Conservation (phyloP, 2,329 filamentous ascomycete species). For the Periglandula ipomoeae region DNA sequence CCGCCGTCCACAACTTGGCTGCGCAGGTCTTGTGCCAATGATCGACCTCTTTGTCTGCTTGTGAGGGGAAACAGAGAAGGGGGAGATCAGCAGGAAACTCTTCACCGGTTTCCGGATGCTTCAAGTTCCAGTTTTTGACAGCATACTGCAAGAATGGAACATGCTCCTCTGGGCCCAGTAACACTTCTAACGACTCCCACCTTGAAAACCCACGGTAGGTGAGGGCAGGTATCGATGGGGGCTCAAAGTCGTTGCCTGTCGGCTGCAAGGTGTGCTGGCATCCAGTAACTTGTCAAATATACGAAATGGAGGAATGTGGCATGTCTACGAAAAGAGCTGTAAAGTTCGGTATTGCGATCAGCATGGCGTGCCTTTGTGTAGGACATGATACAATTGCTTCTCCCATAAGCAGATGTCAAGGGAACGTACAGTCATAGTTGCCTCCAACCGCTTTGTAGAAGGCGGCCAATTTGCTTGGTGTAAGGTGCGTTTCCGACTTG, state of each 20-base stretch:
- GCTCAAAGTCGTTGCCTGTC: constrained; percentile 59
- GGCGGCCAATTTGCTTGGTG: constrained; percentile 60
- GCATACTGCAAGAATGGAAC: constrained; percentile 74
- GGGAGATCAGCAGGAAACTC: constrained; percentile 54
- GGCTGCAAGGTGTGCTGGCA: constrained; percentile 84
- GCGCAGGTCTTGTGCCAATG: constrained; percentile 77
- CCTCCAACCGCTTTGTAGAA: constrained; percentile 70
- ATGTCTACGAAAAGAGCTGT: constrained; percentile 68
- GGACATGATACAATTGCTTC: neutral
- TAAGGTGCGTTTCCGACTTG: constrained; percentile 42
- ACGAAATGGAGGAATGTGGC: constrained; percentile 67
- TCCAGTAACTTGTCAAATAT: constrained; percentile 85
- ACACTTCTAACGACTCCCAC: constrained; percentile 87
- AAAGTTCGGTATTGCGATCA: constrained; percentile 1
- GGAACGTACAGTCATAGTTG: constrained; percentile 58
- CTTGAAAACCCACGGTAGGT: constrained; percentile 78
- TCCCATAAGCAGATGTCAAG: neutral
- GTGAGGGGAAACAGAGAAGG: constrained; percentile 55
- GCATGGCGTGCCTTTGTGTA: neutral
- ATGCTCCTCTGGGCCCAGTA: constrained; percentile 83
- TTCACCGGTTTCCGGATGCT: constrained; percentile 63
- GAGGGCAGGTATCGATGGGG: constrained; percentile 73
- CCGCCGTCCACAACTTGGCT: constrained; percentile 57
- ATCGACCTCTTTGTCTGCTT: constrained; percentile 71
- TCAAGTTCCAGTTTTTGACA: constrained; percentile 66